Conservation (phyloP, 495 filamentous ascomycete genomes). For the Neurospora sp. region DNA sequence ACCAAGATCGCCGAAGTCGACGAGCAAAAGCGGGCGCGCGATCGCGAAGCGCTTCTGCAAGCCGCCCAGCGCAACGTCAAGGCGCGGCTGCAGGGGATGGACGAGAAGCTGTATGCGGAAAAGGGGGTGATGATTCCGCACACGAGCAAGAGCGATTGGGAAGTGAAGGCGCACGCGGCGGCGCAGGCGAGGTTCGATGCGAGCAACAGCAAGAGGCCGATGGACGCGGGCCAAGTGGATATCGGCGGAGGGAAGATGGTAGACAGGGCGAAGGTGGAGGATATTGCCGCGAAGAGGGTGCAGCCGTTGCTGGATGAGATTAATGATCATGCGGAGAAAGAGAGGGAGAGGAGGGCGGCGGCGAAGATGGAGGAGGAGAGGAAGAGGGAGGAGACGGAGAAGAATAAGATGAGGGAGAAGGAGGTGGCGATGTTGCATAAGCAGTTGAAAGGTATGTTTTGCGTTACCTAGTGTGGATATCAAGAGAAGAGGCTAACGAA, state of each 20-base stretch:
- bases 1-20: constrained; percentile 60
- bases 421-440: constrained; percentile 34
- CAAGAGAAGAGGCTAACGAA: not conserved
- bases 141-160: constrained; percentile 60
- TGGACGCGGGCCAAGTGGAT: constrained; percentile 53
- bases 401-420: constrained; percentile 34
- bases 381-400: constrained; percentile 34
- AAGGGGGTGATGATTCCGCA: constrained; percentile 66
- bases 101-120: constrained; percentile 64
- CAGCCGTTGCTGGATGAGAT: constrained; percentile 91
- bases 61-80: constrained; percentile 79
- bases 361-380: constrained; percentile 37
- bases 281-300: constrained; percentile 68
- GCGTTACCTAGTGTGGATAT: constrained; percentile 4
- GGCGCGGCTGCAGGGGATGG: constrained; percentile 64
- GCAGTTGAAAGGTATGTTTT: constrained; percentile 28
- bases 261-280: constrained; percentile 69
- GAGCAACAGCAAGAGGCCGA: constrained; percentile 15
- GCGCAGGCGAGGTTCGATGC: constrained; percentile 56
- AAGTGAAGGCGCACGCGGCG: constrained; percentile 57
- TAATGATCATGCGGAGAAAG: constrained; percentile 58
- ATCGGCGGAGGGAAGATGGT: constrained; percentile 76
- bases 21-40: constrained; percentile 59
- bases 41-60: constrained; percentile 65
- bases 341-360: constrained; percentile 50